phyloP scores from a whole-genome alignment of 768 basidiomycete species.

The Xerocomellus intermedius region DNA sequence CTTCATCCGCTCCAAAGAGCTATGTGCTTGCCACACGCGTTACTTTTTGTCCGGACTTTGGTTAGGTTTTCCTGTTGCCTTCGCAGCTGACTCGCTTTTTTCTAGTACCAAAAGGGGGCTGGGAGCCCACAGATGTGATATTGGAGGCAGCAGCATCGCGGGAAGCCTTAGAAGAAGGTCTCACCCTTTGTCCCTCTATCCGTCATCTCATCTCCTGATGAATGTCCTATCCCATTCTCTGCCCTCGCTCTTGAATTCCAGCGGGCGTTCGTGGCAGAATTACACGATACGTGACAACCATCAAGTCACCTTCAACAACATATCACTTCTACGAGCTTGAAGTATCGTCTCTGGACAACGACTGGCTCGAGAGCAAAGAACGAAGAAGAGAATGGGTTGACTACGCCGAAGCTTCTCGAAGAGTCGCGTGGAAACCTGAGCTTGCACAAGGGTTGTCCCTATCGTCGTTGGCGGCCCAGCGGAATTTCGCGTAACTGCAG shows the following conservation, averaged over 20 bases:
- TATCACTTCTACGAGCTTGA: constrained; percentile 93
- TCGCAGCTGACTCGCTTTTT: constrained; percentile 7
- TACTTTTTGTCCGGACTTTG: not conserved
- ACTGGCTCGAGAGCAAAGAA: constrained; percentile 81
- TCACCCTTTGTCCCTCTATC: constrained; percentile 76
- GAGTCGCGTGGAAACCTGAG: constrained; percentile 85
- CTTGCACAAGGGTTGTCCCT: constrained; percentile 71
- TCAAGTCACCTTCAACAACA: constrained; percentile 72
- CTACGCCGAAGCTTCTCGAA: constrained; percentile 71
- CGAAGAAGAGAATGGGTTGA: constrained; percentile 87
- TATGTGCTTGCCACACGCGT: constrained; percentile 1
- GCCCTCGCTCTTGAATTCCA: constrained; percentile 38
- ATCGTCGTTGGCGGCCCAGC: constrained; percentile 63
- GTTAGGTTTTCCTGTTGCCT: not conserved
- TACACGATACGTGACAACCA: constrained; percentile 81
- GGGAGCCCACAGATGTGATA: constrained; percentile 77
- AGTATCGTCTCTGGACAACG: constrained; percentile 68
- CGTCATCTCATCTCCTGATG: constrained; percentile 73
- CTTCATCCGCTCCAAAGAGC: not conserved
- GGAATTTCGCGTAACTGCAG: constrained; percentile 24
- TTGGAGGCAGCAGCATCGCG: constrained; percentile 86
- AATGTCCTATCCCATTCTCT: constrained; percentile 43
- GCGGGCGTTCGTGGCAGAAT: constrained; percentile 88
- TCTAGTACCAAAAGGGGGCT: constrained; percentile 90
- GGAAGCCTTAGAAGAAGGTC: constrained; percentile 97